Conservation (phyloP, 139 green algal genomes). For the Chlamydomonas sphaeroides region DNA sequence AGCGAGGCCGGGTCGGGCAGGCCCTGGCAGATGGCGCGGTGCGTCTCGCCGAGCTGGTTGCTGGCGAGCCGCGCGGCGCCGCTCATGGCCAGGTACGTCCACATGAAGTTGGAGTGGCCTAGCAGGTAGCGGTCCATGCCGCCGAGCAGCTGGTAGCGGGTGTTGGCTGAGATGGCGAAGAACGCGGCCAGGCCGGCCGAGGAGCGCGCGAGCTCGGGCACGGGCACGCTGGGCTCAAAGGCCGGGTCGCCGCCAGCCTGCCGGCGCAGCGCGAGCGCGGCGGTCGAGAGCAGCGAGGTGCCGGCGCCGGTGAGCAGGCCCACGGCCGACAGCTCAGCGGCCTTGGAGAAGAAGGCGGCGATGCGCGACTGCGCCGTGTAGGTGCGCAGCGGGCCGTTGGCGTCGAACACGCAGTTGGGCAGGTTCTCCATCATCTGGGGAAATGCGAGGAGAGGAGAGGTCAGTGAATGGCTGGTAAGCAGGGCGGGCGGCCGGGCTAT, state of each 20-base stretch:
- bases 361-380: conserved; percentile 77
- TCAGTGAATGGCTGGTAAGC: too few species aligned
- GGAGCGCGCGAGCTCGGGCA: conserved; percentile 72
- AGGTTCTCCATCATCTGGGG: conserved; percentile 64
- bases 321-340: conserved; percentile 89
- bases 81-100: conserved; percentile 74
- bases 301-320: conserved; percentile 74
- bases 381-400: conserved; percentile 78
- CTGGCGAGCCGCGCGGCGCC: conserved; percentile 46
- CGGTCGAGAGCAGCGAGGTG: conserved; percentile 59
- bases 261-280: conserved; percentile 57
- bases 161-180: conserved; percentile 87
- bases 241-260: conserved; percentile 63
- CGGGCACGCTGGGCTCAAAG: conserved; percentile 78
- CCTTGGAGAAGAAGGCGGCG: conserved; percentile 82
- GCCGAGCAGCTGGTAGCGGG: conserved; percentile 91
- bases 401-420: conserved; percentile 78
- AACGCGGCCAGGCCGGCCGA: conserved; percentile 83
- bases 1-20: conserved; percentile 35
- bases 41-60: conserved; percentile 60
- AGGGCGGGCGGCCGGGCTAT: too few species aligned
- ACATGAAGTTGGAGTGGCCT: conserved; percentile 79
- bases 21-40: conserved; percentile 65
- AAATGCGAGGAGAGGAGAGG: too few species aligned
- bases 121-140: conserved; percentile 93